A percentile compares a stretch with the other conserved stretches of the same genome.
These are phyloP conservation scores for Salinomyces thailandicus DNA, from an alignment of 2,329 filamentous ascomycete genomes.

Conservation along the genomic window DNA sequence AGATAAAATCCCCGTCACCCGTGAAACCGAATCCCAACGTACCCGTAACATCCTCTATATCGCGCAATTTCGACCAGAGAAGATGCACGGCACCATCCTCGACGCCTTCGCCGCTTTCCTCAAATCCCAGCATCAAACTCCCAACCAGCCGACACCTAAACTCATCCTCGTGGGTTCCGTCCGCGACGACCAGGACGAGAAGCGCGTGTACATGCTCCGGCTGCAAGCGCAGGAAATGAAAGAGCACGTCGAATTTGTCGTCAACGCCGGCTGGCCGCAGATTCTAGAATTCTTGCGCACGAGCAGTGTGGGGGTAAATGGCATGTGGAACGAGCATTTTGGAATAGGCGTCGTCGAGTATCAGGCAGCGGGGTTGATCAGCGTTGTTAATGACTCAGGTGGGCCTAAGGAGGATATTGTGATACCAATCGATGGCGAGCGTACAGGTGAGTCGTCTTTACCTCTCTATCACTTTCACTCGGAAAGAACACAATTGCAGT, in stretches of 20 bases:
- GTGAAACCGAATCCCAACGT: constrained; percentile 50
- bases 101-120: constrained; percentile 73
- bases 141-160: constrained; percentile 37
- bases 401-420: constrained; percentile 93
- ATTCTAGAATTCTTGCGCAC: constrained; percentile 69
- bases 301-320: constrained; percentile 81
- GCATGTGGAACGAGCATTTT: constrained; percentile 99
- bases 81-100: constrained; percentile 83
- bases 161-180: constrained; percentile 86
- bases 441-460: constrained; percentile 58
- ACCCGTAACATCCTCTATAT: constrained; percentile 77
- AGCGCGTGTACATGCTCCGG: constrained; percentile 76
- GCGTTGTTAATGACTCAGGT: constrained; percentile 85
- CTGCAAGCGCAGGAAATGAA: constrained; percentile 77
- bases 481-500: no score
- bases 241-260: constrained; percentile 74
- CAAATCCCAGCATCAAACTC: constrained; percentile 35
- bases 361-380: constrained; percentile 84
- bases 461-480: no score
- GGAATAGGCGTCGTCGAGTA: constrained; percentile 98
- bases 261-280: constrained; percentile 80
- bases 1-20: constrained; percentile 59
- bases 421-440: constrained; percentile 62
- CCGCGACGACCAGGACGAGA: constrained; percentile 70
- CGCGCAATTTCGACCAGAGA: constrained; percentile 93